These are phyloP conservation scores for Penicillium psychrosexuale DNA, from an alignment of 2,329 filamentous ascomycete genomes.

Conservation along the genomic window DNA sequence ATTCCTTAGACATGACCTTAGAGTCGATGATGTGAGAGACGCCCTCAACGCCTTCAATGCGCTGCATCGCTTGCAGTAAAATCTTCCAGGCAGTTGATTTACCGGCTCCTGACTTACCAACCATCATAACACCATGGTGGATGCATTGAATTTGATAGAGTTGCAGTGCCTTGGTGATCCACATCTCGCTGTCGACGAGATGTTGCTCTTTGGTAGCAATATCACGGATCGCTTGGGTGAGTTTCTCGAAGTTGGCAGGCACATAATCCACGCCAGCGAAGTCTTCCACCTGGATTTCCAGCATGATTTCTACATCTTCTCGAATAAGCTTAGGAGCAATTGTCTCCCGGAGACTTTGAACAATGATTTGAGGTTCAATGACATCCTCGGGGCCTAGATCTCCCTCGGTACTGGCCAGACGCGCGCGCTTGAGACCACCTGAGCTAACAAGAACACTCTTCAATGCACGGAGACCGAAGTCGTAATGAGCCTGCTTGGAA, in stretches of 20 bases:
- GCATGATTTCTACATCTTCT: conserved; percentile 84
- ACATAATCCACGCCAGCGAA: conserved; percentile 94
- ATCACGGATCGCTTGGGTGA: conserved; percentile 76
- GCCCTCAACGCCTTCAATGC: conserved; percentile 86
- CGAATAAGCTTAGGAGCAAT: conserved; percentile 97
- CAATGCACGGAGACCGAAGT: conserved; percentile 93
- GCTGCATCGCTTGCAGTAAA: conserved; percentile 83
- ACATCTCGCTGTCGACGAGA: conserved; percentile 84
- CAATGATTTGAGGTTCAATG: conserved; percentile 94
- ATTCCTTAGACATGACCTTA: conserved; percentile 99
- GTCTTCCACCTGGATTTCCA: conserved; percentile 73
- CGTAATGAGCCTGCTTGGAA: conserved; percentile 97
- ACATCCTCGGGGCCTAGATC: conserved; percentile 64
- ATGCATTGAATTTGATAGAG: conserved; percentile 97
- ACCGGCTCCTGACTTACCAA: conserved; percentile 93
- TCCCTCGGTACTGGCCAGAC: conserved; percentile 60
- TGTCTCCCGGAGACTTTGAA: conserved; percentile 96
- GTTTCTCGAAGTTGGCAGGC: conserved; percentile 75
- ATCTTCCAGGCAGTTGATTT: conserved; percentile 96
- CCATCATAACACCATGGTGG: conserved; percentile 99
- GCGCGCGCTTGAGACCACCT: conserved; percentile 81
- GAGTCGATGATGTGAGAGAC: conserved; percentile 97
- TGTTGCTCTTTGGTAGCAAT: conserved; percentile 76
- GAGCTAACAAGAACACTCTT: conserved; percentile 99
- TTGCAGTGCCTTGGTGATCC: conserved; percentile 97